phyloP scores from a whole-genome alignment of 768 basidiomycete genomes.

The Cystofilobasidium macerans region DNA sequence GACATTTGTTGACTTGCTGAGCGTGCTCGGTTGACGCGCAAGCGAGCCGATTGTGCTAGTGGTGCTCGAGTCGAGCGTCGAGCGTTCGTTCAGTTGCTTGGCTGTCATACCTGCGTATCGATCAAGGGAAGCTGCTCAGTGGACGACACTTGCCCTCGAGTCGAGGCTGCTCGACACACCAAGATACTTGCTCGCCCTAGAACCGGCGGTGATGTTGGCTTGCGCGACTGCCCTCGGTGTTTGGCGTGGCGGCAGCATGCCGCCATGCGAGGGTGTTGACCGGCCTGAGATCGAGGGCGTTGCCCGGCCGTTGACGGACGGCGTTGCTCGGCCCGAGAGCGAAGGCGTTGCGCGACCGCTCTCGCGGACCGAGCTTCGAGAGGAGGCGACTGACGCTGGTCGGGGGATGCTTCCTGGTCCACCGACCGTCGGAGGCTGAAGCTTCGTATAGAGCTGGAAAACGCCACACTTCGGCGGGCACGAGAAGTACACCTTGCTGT shows the following conservation, averaged over 20 bases:
- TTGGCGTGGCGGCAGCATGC: slow-evolving; percentile 16
- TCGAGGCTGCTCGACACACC: neutral
- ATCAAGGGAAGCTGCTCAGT: neutral
- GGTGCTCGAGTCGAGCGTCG: neutral
- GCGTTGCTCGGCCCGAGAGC: slow-evolving; percentile 27
- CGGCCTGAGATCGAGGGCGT: slow-evolving; percentile 46
- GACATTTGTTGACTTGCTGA: neutral
- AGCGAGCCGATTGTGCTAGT: neutral
- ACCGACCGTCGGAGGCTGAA: slow-evolving; percentile 66
- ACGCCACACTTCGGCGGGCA: slow-evolving; percentile 82
- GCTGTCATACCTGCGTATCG: slow-evolving; percentile 55
- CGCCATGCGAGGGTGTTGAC: slow-evolving; percentile 32
- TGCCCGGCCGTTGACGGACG: slow-evolving; percentile 37
- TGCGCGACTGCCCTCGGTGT: slow-evolving; percentile 23
- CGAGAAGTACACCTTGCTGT: slow-evolving; percentile 67
- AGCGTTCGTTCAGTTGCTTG: slow-evolving; percentile 61
- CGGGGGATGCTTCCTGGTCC: slow-evolving; percentile 45
- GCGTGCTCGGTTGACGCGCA: neutral
- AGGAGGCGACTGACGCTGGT: slow-evolving; percentile 71
- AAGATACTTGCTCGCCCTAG: slow-evolving; percentile 71
- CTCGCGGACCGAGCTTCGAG: slow-evolving; percentile 39
- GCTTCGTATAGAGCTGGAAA: slow-evolving; percentile 71
- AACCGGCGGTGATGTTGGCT: slow-evolving; percentile 60
- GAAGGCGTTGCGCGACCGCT: slow-evolving; percentile 27
- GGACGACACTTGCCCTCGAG: neutral